phyloP scores from a whole-genome alignment of 2,329 filamentous ascomycete species.

The Rosellinia necatrix region DNA sequence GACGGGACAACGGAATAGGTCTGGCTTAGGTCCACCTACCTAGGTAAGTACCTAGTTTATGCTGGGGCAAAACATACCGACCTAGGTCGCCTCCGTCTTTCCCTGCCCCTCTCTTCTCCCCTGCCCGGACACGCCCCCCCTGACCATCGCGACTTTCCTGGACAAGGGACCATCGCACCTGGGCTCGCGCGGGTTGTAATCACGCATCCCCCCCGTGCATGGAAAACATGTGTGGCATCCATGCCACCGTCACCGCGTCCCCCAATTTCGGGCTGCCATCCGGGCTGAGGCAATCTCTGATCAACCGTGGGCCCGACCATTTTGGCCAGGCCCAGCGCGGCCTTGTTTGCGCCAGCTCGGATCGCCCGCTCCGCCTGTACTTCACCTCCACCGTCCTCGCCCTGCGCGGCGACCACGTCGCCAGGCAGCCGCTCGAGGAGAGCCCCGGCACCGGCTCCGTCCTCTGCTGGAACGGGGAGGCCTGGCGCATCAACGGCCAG shows the following conservation, averaged over 20 bases:
- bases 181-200: too few species aligned
- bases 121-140: too few species aligned
- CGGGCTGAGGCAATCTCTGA: slow-evolving; percentile 51
- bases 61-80: too few species aligned
- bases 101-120: too few species aligned
- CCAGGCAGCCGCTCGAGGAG: slow-evolving; percentile 73
- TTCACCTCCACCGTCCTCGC: slow-evolving; percentile 89
- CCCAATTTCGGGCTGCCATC: slow-evolving; percentile 40
- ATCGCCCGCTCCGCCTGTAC: slow-evolving; percentile 43
- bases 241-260: slow-evolving; percentile 52
- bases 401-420: slow-evolving; percentile 75
- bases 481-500: slow-evolving; percentile 72
- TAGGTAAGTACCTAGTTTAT: too few species aligned
- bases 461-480: slow-evolving; percentile 97
- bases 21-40: too few species aligned
- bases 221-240: slow-evolving; percentile 64
- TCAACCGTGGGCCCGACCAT: slow-evolving; percentile 65
- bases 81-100: too few species aligned
- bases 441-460: slow-evolving; percentile 58
- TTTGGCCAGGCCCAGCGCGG: slow-evolving; percentile 48
- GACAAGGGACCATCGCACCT: too few species aligned
- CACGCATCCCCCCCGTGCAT: too few species aligned
- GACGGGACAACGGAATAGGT: too few species aligned
- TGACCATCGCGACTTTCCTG: too few species aligned
- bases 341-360: slow-evolving; percentile 30